Evolutionary conservation across 768 basidiomycete genomes (phyloP).

Genomic region (Russula sp.): DNA sequence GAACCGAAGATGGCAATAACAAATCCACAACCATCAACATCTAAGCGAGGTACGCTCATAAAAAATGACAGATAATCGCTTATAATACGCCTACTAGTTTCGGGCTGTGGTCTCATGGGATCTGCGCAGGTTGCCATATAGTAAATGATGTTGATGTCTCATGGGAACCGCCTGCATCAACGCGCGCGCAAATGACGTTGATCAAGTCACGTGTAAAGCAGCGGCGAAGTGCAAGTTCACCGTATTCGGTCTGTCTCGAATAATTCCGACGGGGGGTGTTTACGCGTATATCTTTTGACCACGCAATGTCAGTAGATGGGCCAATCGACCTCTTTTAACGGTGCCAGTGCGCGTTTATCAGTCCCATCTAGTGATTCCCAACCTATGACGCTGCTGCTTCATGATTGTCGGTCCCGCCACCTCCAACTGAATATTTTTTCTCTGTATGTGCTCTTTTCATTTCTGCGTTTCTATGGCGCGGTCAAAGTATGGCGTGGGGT

Average conservation of each 20-base stretch:
- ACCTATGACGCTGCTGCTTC: not conserved
- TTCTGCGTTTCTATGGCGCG: not conserved
- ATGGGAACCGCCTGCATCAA: no score
- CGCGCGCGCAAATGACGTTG: not conserved
- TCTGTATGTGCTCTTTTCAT: not conserved
- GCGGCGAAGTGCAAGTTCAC: not conserved
- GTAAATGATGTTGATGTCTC: no score
- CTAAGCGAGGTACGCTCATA: no score
- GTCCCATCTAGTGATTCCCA: not conserved
- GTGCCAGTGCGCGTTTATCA: not conserved
- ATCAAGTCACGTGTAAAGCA: not conserved
- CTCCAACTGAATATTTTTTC: not conserved
- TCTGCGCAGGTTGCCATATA: not conserved
- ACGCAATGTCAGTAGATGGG: not conserved
- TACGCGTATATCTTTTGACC: not conserved
- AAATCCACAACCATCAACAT: no score
- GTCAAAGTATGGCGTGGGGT: not conserved
- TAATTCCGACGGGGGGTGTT: not conserved
- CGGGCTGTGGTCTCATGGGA: no score
- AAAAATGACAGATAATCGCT: no score
- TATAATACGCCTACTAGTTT: no score
- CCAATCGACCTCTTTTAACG: not conserved
- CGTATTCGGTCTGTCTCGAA: not conserved
- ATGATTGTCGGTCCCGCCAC: not conserved
- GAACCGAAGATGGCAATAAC: no score